Evolutionary conservation across 202 grass and related monocot genomes (phyloP), one percentile per base, ranked within the genome.

Genomic region (Zizania palustris): DNA sequence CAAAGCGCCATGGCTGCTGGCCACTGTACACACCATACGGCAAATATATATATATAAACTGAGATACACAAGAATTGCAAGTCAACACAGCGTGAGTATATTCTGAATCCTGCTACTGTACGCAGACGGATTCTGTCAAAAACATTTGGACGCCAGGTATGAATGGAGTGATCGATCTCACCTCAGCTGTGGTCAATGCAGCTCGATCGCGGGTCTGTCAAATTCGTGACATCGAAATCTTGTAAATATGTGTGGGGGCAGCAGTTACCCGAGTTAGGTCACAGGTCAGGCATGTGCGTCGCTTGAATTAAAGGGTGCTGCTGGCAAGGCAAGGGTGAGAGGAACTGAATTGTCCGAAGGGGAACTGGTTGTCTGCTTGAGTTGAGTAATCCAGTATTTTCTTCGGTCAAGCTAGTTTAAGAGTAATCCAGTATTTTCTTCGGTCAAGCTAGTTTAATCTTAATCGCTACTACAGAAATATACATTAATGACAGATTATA

Each of bases 281-380:
- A 70, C 80, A 51, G 76, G 71, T 73, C 70, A 70, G 70, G 70
- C 64, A 45, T 76, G 75, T 56, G 45, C 12, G n/a, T 45, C 63
- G 42, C 64, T 80, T 84, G 81, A 88, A 88, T 84, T 76, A 37
- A 84, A 84, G 76, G 65, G 44, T 39, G 34, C 15, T 18, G 5
- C 15, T 18, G 5, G 5, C 69, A 72, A 72, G 51, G 35, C 9
- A 57, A 56, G 69, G 69, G 35, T 65, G 58, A 4, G 35, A 10
- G 3, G 9, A 64, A 5, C 4, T n/a, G 2, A 13, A 13, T 34
- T 54, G 58, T 73, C 43, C 6, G 45, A 73, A 15, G 51, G 16
- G 11, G 45, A 55, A 19, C 11, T 36, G 7, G 19, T n/a, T 7
- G 7, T 34, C 46, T 2, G 63, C 16, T 51, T 0, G 46, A 48